A percentile compares a stretch with the other conserved stretches of the same genome.
phyloP scores from a whole-genome alignment of 495 filamentous ascomycete genomes.

The Bacidia rubella region DNA sequence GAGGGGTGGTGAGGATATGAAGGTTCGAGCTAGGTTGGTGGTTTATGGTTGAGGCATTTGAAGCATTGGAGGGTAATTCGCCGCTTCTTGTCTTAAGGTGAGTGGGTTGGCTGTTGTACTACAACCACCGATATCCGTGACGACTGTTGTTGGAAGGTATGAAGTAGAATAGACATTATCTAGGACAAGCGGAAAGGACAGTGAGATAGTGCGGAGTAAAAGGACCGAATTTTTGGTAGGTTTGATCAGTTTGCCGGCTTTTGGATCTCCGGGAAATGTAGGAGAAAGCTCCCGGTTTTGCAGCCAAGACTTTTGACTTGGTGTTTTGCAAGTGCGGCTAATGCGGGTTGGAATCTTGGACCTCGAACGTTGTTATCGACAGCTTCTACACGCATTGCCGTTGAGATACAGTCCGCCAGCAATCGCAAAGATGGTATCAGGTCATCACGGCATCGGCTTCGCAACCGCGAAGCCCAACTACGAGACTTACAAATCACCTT shows the following conservation, averaged over 20 bases:
- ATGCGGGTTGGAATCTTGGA: not conserved
- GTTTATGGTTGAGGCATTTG: conserved; percentile 5
- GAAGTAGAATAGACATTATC: too few species aligned
- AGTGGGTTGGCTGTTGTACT: not conserved
- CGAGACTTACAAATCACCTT: conserved; percentile 29
- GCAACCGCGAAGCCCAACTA: conserved; percentile 20
- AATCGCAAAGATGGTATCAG: conserved; percentile 5
- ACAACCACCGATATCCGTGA: too few species aligned
- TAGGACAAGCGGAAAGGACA: not conserved
- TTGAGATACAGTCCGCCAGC: not conserved
- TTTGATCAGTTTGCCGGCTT: not conserved
- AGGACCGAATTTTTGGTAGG: not conserved
- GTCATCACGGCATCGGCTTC: conserved; percentile 18
- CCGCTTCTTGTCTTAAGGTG: not conserved
- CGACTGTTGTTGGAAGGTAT: not conserved
- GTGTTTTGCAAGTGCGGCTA: not conserved
- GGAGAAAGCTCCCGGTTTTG: not conserved
- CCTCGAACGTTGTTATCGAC: not conserved
- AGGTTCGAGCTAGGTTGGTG: not conserved
- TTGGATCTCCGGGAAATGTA: not conserved
- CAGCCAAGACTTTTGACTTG: not conserved
- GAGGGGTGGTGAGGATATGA: not conserved
- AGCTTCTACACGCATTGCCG: not conserved
- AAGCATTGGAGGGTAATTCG: not conserved
- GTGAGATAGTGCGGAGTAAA: not conserved